These are phyloP conservation scores for Chionographis japonica DNA, from an alignment of 106 monocot species.

Conservation along the genomic window DNA sequence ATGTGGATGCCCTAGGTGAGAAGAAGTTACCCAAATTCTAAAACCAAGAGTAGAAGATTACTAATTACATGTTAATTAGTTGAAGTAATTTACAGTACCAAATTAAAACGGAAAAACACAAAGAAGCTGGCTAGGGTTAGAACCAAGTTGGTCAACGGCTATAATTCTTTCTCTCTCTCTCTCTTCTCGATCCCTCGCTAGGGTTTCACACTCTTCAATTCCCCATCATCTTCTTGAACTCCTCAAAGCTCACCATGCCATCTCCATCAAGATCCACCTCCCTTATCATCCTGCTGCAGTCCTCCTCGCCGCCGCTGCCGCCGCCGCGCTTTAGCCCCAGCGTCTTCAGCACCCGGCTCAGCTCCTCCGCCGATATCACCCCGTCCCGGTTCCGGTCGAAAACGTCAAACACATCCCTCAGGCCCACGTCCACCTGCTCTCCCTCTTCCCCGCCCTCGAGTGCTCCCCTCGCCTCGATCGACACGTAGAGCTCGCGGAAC, in stretches of 20 bases:
- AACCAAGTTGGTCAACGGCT: too few relatives aligned
- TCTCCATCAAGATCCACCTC: constrained; percentile 65
- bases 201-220: constrained; percentile 10
- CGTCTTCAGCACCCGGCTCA: constrained; percentile 27
- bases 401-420: constrained; percentile 56
- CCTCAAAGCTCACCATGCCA: constrained; percentile 60
- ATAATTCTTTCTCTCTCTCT: too few relatives aligned
- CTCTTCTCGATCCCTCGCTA: too few relatives aligned
- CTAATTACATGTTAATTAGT: too few relatives aligned
- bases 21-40: too few relatives aligned
- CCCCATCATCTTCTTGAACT: constrained; percentile 76
- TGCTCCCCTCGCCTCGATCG: constrained; percentile 1
- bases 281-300: constrained; percentile 51
- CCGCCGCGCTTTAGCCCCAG: constrained; percentile 33
- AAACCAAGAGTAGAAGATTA: too few relatives aligned
- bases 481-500: constrained; percentile 37
- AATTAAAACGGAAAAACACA: too few relatives aligned
- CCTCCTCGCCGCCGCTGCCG: constrained; percentile 10
- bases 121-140: too few relatives aligned
- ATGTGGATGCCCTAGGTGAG: too few relatives aligned
- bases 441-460: not conserved
- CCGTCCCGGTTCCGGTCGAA: constrained; percentile 60
- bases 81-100: too few relatives aligned
- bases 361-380: constrained; percentile 53
- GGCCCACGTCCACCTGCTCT: constrained; percentile 1